phyloP scores from a whole-genome alignment of 2,329 filamentous ascomycete species.

The Beauveria varroae region DNA sequence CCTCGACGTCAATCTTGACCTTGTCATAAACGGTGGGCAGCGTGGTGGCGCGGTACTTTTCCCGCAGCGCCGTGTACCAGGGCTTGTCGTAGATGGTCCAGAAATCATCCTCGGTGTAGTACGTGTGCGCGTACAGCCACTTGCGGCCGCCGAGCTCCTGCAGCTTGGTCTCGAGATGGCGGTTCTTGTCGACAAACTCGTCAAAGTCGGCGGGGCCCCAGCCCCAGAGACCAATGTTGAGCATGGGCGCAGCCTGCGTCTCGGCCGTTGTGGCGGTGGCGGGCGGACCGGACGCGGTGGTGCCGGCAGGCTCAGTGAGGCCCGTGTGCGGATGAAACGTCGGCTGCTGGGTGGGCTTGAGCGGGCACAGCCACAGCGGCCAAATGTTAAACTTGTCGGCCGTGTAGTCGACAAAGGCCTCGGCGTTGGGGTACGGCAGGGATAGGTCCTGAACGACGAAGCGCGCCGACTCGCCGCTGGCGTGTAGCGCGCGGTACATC shows the following conservation, averaged over 20 bases:
- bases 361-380: constrained; percentile 53
- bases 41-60: constrained; percentile 53
- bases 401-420: constrained; percentile 49
- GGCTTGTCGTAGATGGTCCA: constrained; percentile 53
- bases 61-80: constrained; percentile 56
- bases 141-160: constrained; percentile 67
- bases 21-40: constrained; percentile 67
- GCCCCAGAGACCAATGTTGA: constrained; percentile 72
- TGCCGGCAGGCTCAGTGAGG: constrained; percentile 20
- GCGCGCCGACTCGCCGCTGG: constrained; percentile 54
- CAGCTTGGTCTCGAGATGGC: constrained; percentile 62
- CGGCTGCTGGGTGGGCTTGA: constrained; percentile 39
- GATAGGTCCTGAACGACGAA: constrained; percentile 64
- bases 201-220: constrained; percentile 52
- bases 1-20: constrained; percentile 48
- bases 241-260: constrained; percentile 30
- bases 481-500: constrained; percentile 66
- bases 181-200: constrained; percentile 63
- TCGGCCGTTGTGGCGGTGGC: constrained; percentile 12
- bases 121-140: constrained; percentile 82
- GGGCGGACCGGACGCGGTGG: background rate
- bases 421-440: constrained; percentile 45
- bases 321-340: constrained; percentile 50
- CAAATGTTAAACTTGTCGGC: constrained; percentile 44
- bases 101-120: constrained; percentile 68